Conservation (phyloP, 2,329 filamentous ascomycete genomes). For the Ceratocystis eucalypticola region DNA sequence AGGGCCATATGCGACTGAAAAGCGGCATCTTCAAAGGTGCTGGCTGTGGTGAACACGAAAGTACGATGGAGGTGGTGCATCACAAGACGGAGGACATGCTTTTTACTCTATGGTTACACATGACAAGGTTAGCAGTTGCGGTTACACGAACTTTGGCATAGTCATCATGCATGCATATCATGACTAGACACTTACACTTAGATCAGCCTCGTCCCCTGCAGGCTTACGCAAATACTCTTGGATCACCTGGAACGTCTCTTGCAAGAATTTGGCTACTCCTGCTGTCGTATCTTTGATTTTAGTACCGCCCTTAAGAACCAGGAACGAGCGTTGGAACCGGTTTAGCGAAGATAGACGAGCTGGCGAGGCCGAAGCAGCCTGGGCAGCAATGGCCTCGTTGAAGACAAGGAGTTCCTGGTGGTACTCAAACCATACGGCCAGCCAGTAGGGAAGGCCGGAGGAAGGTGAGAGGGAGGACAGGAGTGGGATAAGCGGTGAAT, state of each 20-base stretch:
- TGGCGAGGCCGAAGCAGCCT: slow-evolving; percentile 32
- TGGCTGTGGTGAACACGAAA: slow-evolving; percentile 32
- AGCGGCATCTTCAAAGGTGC: slow-evolving; percentile 45
- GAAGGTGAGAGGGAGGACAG: slow-evolving; percentile 36
- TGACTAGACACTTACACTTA: slow-evolving; percentile 13
- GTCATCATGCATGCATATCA: background rate
- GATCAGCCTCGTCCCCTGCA: slow-evolving; percentile 1
- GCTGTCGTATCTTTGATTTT: slow-evolving; percentile 49
- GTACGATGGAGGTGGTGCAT: slow-evolving; percentile 44
- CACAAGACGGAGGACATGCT: slow-evolving; percentile 28
- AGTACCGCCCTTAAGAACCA: slow-evolving; percentile 40
- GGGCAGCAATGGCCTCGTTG: slow-evolving; percentile 30
- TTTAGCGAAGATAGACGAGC: slow-evolving; percentile 42
- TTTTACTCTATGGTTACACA: slow-evolving; percentile 9
- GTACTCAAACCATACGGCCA: slow-evolving; percentile 40
- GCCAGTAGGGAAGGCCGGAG: slow-evolving; percentile 32
- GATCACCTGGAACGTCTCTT: slow-evolving; percentile 27
- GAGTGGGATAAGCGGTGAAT: slow-evolving; percentile 38
- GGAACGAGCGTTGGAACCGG: slow-evolving; percentile 46
- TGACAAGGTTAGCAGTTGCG: background rate
- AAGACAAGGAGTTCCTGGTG: slow-evolving; percentile 33
- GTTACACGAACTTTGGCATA: background rate
- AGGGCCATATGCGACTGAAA: slow-evolving; percentile 51
- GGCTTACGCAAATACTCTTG: slow-evolving; percentile 31
- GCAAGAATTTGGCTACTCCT: slow-evolving; percentile 39